Percentiles rank a stretch among this genome's conserved stretches.
Conservation (phyloP, 768 basidiomycete genomes). For the Suillus alpinus region DNA sequence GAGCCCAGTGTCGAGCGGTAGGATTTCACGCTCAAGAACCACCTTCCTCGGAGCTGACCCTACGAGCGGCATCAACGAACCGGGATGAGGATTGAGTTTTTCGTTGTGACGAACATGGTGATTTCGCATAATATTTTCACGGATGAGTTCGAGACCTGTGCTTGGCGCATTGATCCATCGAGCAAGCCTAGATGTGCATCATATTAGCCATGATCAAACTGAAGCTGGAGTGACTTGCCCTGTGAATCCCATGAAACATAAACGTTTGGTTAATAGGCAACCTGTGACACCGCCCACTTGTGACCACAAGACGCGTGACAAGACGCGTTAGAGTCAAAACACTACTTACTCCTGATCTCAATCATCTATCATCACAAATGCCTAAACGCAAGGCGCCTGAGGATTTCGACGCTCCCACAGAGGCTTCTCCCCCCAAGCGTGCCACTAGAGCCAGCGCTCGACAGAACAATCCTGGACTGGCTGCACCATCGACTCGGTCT, state of each 20-base stretch:
- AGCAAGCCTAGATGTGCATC: slow-evolving; percentile 49
- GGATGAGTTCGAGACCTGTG: slow-evolving; percentile 63
- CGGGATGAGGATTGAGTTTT: slow-evolving; percentile 5
- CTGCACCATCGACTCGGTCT: background rate
- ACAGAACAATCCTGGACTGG: background rate
- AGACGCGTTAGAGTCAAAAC: slow-evolving; percentile 2
- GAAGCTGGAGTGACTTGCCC: slow-evolving; percentile 36
- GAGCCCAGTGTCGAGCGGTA: slow-evolving; percentile 72
- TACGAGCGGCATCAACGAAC: slow-evolving; percentile 28
- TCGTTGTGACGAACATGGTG: slow-evolving; percentile 51
- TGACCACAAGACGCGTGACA: slow-evolving; percentile 21
- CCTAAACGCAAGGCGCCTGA: slow-evolving; percentile 44
- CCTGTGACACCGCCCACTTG: slow-evolving; percentile 16
- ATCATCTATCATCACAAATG: slow-evolving; percentile 27
- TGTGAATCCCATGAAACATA: slow-evolving; percentile 55
- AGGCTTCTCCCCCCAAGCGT: slow-evolving; percentile 33
- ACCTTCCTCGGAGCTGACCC: slow-evolving; percentile 61
- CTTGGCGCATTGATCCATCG: slow-evolving; percentile 84
- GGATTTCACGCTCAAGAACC: slow-evolving; percentile 69
- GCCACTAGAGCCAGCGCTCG: slow-evolving; percentile 23
- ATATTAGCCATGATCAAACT: slow-evolving; percentile 5
- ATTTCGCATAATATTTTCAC: slow-evolving; percentile 66
- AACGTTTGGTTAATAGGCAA: slow-evolving; percentile 8
- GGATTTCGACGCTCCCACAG: slow-evolving; percentile 9
- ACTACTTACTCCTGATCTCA: background rate